These are phyloP conservation scores for Linanthus parryae DNA, from an alignment of 148 eudicot genomes.

Conservation along the genomic window DNA sequence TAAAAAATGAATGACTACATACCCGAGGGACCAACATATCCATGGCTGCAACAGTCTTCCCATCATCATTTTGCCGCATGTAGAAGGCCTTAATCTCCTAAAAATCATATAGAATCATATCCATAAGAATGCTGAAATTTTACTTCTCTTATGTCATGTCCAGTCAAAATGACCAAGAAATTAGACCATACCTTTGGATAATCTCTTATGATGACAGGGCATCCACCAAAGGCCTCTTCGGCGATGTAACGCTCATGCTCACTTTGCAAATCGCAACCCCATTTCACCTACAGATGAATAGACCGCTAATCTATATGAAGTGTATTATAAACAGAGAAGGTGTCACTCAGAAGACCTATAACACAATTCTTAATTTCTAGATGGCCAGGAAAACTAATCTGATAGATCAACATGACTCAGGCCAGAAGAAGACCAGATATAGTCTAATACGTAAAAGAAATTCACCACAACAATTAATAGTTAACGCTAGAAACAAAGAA, in stretches of 20 bases:
- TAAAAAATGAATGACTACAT: too few species aligned
- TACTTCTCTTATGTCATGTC: too few species aligned
- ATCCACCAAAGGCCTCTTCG: conserved; percentile 86
- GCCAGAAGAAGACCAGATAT: background rate
- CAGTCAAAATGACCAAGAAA: too few species aligned
- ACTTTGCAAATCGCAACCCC: conserved; percentile 99
- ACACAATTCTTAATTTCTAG: background rate
- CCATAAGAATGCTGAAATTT: too few species aligned
- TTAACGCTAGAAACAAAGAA: too few species aligned
- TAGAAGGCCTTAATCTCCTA: conserved; percentile 98
- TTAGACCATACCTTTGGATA: conserved; percentile 76
- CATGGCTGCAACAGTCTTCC: conserved; percentile 98
- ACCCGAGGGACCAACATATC: conserved; percentile 99
- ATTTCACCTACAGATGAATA: conserved; percentile 55
- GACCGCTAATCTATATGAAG: background rate
- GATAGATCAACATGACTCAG: background rate
- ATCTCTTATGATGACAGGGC: conserved; percentile 92
- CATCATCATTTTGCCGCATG: conserved; percentile 96
- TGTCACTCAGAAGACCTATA: background rate
- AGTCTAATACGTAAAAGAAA: background rate
- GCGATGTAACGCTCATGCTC: conserved; percentile 97
- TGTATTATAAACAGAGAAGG: background rate
- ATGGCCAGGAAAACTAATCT: background rate
- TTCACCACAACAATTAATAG: too few species aligned
- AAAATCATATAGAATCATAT: conserved; percentile 14